Evolutionary conservation across 1,139 yeast genomes (phyloP), one percentile per base, ranked within the genome.

Genomic region (Pichia sp.): DNA sequence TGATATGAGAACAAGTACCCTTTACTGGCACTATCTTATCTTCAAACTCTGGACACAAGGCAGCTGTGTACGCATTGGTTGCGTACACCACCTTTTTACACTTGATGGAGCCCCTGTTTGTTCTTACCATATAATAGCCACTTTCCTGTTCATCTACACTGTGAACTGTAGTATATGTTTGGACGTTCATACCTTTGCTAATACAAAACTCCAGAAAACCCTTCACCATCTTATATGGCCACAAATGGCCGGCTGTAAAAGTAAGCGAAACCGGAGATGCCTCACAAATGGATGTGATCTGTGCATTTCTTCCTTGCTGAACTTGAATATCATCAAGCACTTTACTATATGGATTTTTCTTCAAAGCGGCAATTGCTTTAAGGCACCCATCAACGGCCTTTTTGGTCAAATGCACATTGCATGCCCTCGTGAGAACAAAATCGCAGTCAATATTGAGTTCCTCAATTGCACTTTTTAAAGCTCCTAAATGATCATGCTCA

Each of bases 191-290:
- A 3, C 68, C 68, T 15, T 49, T 47, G 14, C 46, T 44, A 12
- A 65, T 50, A 21, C 59, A 44, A 16, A 45, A 46, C 35, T 58
- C 51, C 24, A 67, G 41, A n/a, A 67, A 40, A 10, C 55, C 52
- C 16, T 55, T 52, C 28, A 63, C 59, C 14, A 67, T 47, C 37
- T 60, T 59, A 50, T 66, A 64, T 6, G 72, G 69, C 59, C 67
- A 65, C 31, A 66, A 50, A n/a, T 66, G 59, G 1, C 63, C 60
- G 3, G 69, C 65, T 1, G 67, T 65, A 32, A 55, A 59, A 1
- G 61, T 51, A 21, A 66, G 38, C 1, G 63, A 63, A 12, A 61
- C 56, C 11, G 46, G 47, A 16, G 62, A 45, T 12, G 50, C 44
- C 10, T 52, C 56, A 26, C 40, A 46, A 21, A 48, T 42, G 5